Percentiles rank a stretch among this genome's conserved stretches.
These are phyloP conservation scores for Heterobasidion irregulare DNA, from an alignment of 1,284 basidiomycete species.

Conservation along the genomic window DNA sequence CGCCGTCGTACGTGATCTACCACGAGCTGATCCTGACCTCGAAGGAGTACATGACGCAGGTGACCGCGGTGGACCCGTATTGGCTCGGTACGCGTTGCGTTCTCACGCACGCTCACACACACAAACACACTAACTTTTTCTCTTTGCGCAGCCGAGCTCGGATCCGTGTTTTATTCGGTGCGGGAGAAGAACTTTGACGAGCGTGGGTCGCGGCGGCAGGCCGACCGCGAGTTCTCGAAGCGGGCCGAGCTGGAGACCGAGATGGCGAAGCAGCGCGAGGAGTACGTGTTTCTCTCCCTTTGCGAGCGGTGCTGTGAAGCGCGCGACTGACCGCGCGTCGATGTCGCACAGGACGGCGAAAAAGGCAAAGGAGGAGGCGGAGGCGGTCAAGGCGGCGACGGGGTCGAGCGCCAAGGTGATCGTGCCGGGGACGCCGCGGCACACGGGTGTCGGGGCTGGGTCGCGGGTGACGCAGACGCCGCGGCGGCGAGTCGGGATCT, in stretches of 20 bases:
- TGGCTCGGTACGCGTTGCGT: conserved; percentile 68
- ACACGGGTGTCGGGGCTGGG: conserved; percentile 63
- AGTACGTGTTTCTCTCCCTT: conserved; percentile 41
- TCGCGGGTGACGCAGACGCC: conserved; percentile 57
- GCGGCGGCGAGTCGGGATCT: conserved; percentile 33
- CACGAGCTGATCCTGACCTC: conserved; percentile 94
- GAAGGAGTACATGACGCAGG: conserved; percentile 96
- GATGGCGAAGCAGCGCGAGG: conserved; percentile 82
- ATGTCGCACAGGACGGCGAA: conserved; percentile 50
- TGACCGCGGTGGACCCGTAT: conserved; percentile 91
- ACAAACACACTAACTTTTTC: no score
- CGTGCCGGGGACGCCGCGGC: conserved; percentile 73
- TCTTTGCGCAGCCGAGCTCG: conserved; percentile 71
- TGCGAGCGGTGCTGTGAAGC: not conserved
- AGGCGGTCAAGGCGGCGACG: conserved; percentile 39
- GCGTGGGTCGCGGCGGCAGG: conserved; percentile 59
- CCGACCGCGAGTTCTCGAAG: conserved; percentile 85
- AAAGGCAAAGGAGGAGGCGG: conserved; percentile 50
- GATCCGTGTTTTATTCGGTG: conserved; percentile 92
- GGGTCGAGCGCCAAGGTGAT: conserved; percentile 63
- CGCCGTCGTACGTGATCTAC: conserved; percentile 94
- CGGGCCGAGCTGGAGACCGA: conserved; percentile 85
- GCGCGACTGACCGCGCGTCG: not conserved
- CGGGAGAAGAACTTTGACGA: conserved; percentile 94
- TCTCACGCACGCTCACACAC: not conserved